These are phyloP conservation scores for Cardamine resedifolia DNA, from an alignment of 345 rosid genomes.

Conservation along the genomic window DNA sequence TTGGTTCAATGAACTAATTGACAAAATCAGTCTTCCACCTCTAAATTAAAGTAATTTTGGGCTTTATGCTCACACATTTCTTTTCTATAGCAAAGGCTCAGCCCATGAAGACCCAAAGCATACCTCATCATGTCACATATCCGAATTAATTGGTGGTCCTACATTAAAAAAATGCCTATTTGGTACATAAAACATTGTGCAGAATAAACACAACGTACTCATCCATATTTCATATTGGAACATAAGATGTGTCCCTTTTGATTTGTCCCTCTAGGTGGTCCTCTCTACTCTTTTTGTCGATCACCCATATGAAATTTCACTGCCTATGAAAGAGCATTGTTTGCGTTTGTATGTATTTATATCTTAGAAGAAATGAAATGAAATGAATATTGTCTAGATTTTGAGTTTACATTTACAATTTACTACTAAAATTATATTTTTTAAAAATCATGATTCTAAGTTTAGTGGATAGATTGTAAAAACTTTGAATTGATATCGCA, in stretches of 20 bases:
- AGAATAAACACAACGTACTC: background rate
- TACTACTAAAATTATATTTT: background rate
- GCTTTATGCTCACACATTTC: background rate
- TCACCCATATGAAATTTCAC: background rate
- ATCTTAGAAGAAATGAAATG: background rate
- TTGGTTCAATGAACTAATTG: background rate
- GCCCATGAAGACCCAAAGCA: constrained; percentile 21
- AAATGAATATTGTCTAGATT: background rate
- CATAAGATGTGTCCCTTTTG: constrained; percentile 15
- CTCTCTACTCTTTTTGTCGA: constrained; percentile 14
- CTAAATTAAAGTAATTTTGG: background rate
- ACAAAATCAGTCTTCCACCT: background rate
- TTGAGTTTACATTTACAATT: background rate
- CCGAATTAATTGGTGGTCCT: background rate
- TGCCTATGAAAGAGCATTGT: background rate
- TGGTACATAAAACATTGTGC: constrained; percentile 4
- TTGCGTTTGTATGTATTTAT: background rate
- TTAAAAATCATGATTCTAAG: too few relatives aligned
- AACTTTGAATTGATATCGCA: too few relatives aligned
- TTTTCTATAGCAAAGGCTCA: background rate
- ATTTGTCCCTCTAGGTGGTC: constrained; percentile 15
- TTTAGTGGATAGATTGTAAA: too few relatives aligned
- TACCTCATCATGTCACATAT: background rate
- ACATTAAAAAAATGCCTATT: background rate
- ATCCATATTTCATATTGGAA: background rate